A percentile compares a stretch with the other conserved stretches of the same genome.
phyloP scores from a whole-genome alignment of 2,329 filamentous ascomycete genomes.

The Neocatenulostroma microsporum region DNA sequence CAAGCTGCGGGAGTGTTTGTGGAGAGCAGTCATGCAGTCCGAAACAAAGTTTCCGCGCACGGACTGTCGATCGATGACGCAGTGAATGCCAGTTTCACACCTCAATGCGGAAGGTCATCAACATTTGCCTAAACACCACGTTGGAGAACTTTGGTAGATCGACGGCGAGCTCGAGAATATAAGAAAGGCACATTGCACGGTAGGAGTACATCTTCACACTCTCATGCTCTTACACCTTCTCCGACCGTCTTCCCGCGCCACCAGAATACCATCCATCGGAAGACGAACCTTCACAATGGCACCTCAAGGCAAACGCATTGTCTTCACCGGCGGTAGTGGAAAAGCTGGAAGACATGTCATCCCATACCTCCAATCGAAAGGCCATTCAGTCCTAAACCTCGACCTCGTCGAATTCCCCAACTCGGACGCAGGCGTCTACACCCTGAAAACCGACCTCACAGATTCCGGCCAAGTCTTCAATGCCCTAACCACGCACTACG shows the following conservation, averaged over 20 bases:
- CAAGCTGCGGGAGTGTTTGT: neutral
- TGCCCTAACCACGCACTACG: slow-evolving; percentile 50
- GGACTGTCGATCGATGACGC: slow-evolving; percentile 7
- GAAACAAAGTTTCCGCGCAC: slow-evolving; percentile 3
- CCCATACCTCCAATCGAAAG: slow-evolving; percentile 43
- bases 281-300: slow-evolving; percentile 13
- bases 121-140: slow-evolving; percentile 2
- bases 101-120: slow-evolving; percentile 7
- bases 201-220: no score
- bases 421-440: slow-evolving; percentile 39
- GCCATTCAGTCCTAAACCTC: slow-evolving; percentile 53
- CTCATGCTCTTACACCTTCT: neutral
- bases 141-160: no score
- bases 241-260: neutral
- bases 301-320: slow-evolving; percentile 34
- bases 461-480: slow-evolving; percentile 51
- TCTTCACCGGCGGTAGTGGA: slow-evolving; percentile 50
- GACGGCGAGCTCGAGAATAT: no score
- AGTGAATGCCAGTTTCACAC: no score
- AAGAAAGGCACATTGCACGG: no score
- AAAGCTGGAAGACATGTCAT: slow-evolving; percentile 51
- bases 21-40: neutral
- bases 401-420: slow-evolving; percentile 42
- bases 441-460: slow-evolving; percentile 49
- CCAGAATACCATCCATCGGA: neutral